Evolutionary conservation across 176 grass and related monocot genomes (phyloP), one percentile per base, ranked within the genome.

Genomic region (Luzula sylvatica): DNA sequence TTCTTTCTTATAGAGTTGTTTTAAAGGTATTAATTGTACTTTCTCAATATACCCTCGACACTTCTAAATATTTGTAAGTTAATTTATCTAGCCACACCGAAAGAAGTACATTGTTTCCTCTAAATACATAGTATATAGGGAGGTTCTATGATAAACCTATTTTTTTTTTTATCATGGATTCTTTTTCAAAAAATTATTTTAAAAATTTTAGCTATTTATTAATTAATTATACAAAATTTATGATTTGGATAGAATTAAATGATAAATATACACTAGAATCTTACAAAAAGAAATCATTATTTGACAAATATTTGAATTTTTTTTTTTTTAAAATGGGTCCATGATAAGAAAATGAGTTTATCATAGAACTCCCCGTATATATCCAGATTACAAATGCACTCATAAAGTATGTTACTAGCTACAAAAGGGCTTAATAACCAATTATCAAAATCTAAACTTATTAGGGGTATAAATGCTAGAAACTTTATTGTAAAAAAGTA

Each of bases 1-100:
- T 41, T 19, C 50, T 43, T 52, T 55, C 65, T 68, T 53, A 55
- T 55, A 53, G 63, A 8, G 16, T 51, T 74, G 55, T 78, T 68
- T 57, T 65, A 74, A 30, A 44, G 44, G 26, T 26, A 32, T 41
- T 72, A 35, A 60, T 58, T 65, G 57, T 24, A 55, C 22, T 19
- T 17, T 54, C 14, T 59, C 50, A 32, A 54, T 59, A 59, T 72
- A 23, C 18, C 60, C 60, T 23, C 30, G 11, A 64, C 25, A 64
- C 26, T 64, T 50, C 20, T 9, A 11, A 47, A 49, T 48, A 46
- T n/a, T 61, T 3, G 20, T 19, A 3, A 5, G 42, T 18, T 13
- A 26, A 58, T 13, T 1, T 42, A 11, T 20, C 16, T 56, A 20
- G 19, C 4, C 19, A 14, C 29, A 57, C 14, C 11, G 17, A 5